A percentile compares a stretch with the other conserved stretches of the same genome.
Conservation (phyloP, 768 basidiomycete genomes). For the Amanita fuliginea region DNA sequence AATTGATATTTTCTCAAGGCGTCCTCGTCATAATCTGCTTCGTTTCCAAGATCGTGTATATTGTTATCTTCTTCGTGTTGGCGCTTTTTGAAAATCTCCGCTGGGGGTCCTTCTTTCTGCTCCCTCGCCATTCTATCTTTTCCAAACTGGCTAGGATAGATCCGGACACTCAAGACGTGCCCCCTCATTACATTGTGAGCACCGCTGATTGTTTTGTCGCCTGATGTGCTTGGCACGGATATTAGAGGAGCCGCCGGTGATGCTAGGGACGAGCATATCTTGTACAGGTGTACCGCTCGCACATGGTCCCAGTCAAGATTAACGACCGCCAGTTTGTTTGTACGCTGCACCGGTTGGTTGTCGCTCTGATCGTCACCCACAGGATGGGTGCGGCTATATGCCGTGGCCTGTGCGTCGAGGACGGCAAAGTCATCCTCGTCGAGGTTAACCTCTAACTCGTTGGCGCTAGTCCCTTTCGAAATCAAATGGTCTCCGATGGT, state of each 20-base stretch:
- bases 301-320: constrained; percentile 99
- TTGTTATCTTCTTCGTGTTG: constrained; percentile 35
- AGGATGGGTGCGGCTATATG: constrained; percentile 40
- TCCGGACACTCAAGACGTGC: constrained; percentile 60
- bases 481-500: constrained; percentile 39
- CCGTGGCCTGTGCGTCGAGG: constrained; percentile 65
- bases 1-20: constrained; percentile 86
- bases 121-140: constrained; percentile 78
- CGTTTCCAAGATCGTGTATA: constrained; percentile 55
- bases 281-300: constrained; percentile 80
- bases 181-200: constrained; percentile 39
- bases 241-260: constrained; percentile 42
- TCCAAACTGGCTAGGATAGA: constrained; percentile 94
- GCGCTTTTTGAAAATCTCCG: constrained; percentile 65
- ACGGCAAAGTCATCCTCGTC: constrained; percentile 66
- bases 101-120: constrained; percentile 84
- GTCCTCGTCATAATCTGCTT: constrained; percentile 79
- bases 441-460: constrained; percentile 58
- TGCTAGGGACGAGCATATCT: constrained; percentile 83
- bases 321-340: constrained; percentile 76
- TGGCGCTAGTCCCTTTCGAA: constrained; percentile 29
- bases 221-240: constrained; percentile 14
- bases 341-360: constrained; percentile 29
- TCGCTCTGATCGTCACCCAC: constrained; percentile 21
- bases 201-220: constrained; percentile 9